Evolutionary conservation across 257 asterid species (phyloP).

Genomic region (Ajuga chamaepitys): DNA sequence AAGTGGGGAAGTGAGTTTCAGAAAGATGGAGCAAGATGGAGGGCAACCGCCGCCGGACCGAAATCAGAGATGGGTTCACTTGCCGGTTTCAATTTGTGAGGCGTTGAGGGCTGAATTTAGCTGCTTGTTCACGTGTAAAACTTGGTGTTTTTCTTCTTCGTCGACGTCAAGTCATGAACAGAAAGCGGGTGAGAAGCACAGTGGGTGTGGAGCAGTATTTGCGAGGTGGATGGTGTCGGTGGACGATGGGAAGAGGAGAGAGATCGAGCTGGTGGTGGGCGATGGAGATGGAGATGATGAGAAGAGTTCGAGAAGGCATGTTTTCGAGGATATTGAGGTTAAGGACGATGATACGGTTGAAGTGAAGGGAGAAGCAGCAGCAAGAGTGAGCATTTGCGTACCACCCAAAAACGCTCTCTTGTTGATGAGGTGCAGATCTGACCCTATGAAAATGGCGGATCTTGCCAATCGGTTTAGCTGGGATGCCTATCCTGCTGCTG

Average conservation of each 20-base stretch:
- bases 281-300: conserved; percentile 76
- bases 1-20: conserved; percentile 55
- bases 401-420: conserved; percentile 95
- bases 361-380: conserved; percentile 45
- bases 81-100: conserved; percentile 85
- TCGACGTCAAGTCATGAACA: too few relatives aligned
- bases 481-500: too few relatives aligned
- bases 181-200: conserved; percentile 33
- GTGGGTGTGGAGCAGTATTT: conserved; percentile 65
- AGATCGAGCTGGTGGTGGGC: conserved; percentile 66
- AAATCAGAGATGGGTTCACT: conserved; percentile 87
- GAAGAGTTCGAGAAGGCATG: conserved; percentile 72
- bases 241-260: conserved; percentile 62
- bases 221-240: conserved; percentile 76
- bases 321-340: conserved; percentile 76
- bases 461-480: conserved; percentile 50
- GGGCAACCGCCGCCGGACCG: conserved; percentile 30
- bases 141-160: conserved; percentile 65
- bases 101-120: conserved; percentile 72
- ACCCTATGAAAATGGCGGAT: conserved; percentile 85
- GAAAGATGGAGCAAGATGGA: conserved; percentile 28
- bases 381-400: conserved; percentile 66
- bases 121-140: conserved; percentile 73
- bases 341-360: conserved; percentile 53
- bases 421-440: conserved; percentile 95